Evolutionary conservation across 2,329 filamentous ascomycete species (phyloP).

Genomic region (Ceratocystis colombiana): DNA sequence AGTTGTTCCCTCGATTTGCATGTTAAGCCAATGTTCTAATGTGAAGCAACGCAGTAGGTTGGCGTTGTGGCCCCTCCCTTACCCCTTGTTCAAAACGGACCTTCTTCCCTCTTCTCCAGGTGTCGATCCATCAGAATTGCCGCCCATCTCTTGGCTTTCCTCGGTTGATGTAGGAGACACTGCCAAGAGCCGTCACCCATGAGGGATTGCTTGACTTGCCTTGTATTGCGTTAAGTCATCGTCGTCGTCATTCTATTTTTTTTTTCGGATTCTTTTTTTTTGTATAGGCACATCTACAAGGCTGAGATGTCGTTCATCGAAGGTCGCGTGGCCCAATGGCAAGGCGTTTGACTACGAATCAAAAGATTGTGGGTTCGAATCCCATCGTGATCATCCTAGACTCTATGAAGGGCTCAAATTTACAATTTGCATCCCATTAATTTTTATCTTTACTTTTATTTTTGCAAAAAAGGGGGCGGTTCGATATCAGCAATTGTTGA

Average conservation of each 20-base stretch:
- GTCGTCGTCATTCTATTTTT: background rate
- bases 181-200: conserved; percentile 12
- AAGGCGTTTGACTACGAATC: no score
- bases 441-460: background rate
- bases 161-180: background rate
- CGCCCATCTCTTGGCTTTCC: conserved; percentile 4
- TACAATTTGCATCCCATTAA: background rate
- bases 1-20: background rate
- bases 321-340: no score
- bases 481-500: background rate
- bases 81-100: background rate
- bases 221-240: background rate
- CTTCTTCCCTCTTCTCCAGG: background rate
- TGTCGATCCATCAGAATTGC: conserved; percentile 13
- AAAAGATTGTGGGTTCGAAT: no score
- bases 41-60: background rate
- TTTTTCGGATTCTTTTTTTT: background rate
- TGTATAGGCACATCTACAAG: background rate
- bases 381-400: no score
- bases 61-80: background rate
- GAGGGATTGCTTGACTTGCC: background rate
- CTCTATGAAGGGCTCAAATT: background rate
- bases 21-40: background rate
- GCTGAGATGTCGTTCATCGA: background rate
- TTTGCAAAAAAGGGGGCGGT: background rate